Evolutionary conservation across 1,284 basidiomycete species (phyloP).

Genomic region (Microbotryomycetes sp.): DNA sequence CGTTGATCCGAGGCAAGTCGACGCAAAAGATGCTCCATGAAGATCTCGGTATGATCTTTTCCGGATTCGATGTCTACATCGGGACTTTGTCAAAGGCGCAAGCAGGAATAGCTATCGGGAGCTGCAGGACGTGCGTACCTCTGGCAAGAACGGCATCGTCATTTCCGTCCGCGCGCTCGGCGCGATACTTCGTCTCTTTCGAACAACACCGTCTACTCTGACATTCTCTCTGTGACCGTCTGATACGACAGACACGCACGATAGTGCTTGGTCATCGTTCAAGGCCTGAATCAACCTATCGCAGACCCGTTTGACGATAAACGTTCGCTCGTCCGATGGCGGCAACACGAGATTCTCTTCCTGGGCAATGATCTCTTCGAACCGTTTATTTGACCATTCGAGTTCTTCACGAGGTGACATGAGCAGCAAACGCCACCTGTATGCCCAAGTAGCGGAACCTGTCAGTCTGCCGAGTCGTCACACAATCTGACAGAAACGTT

Average conservation of each 20-base stretch:
- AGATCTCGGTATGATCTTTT: constrained; percentile 43
- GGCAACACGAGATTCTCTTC: constrained; percentile 45
- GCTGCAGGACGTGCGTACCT: constrained; percentile 2
- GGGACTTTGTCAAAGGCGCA: background rate
- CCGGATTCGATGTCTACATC: constrained; percentile 41
- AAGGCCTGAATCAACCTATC: constrained; percentile 38
- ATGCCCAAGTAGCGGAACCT: too few relatives aligned
- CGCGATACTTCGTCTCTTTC: constrained; percentile 11
- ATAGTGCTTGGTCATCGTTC: constrained; percentile 41
- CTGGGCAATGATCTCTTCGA: constrained; percentile 43
- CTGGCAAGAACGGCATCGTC: constrained; percentile 40
- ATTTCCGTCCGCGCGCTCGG: constrained; percentile 42
- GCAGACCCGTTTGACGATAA: constrained; percentile 39
- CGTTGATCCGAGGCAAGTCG: constrained; percentile 45
- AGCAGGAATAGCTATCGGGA: background rate
- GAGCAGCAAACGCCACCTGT: constrained; percentile 47
- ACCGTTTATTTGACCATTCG: constrained; percentile 47
- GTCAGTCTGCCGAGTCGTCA: too few relatives aligned
- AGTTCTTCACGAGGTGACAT: constrained; percentile 49
- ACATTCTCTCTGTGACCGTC: constrained; percentile 12
- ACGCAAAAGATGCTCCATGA: constrained; percentile 48
- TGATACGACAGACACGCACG: constrained; percentile 41
- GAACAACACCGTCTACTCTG: constrained; percentile 36
- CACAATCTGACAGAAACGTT: too few relatives aligned
- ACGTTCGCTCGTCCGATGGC: constrained; percentile 40